phyloP scores from a whole-genome alignment of 2,329 filamentous ascomycete genomes.

The Pseudocercospora eumusae region DNA sequence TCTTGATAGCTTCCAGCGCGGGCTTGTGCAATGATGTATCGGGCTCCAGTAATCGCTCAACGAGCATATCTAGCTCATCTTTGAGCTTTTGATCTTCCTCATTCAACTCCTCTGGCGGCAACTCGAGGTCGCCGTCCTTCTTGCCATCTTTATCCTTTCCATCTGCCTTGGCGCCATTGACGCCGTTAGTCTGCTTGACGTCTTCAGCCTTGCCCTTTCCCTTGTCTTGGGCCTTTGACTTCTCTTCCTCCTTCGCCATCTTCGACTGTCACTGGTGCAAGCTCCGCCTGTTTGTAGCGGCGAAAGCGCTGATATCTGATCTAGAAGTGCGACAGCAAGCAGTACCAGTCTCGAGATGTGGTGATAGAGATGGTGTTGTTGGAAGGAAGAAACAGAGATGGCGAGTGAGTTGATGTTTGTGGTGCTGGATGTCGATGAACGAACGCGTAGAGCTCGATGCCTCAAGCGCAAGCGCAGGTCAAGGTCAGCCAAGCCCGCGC shows the following conservation, averaged over 20 bases:
- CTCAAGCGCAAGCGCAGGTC: neutral
- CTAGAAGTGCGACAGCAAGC: neutral
- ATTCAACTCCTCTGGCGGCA: constrained; percentile 79
- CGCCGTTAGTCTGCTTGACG: constrained; percentile 61
- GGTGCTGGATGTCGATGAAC: constrained; percentile 7
- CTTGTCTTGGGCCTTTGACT: constrained; percentile 83
- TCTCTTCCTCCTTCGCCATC: constrained; percentile 91
- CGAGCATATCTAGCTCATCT: constrained; percentile 95
- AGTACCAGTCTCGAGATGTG: neutral
- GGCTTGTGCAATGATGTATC: constrained; percentile 87
- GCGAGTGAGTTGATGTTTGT: constrained; percentile 11
- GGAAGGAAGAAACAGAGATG: neutral
- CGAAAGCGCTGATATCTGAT: neutral
- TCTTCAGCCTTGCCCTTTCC: constrained; percentile 88
- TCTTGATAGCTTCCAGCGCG: constrained; percentile 93
- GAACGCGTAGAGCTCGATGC: constrained; percentile 9
- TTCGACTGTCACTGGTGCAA: constrained; percentile 42
- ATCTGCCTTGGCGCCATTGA: constrained; percentile 55
- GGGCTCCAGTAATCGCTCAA: constrained; percentile 88
- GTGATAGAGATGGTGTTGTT: neutral
- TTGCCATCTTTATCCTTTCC: constrained; percentile 71
- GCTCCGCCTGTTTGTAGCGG: constrained; percentile 3
- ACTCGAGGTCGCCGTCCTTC: constrained; percentile 73
- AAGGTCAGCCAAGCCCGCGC: constrained; percentile 10
- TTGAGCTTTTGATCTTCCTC: constrained; percentile 99